Base-by-base conservation (phyloP, 2,329 filamentous ascomycete species). In the Zasmidium angulare region DNA sequence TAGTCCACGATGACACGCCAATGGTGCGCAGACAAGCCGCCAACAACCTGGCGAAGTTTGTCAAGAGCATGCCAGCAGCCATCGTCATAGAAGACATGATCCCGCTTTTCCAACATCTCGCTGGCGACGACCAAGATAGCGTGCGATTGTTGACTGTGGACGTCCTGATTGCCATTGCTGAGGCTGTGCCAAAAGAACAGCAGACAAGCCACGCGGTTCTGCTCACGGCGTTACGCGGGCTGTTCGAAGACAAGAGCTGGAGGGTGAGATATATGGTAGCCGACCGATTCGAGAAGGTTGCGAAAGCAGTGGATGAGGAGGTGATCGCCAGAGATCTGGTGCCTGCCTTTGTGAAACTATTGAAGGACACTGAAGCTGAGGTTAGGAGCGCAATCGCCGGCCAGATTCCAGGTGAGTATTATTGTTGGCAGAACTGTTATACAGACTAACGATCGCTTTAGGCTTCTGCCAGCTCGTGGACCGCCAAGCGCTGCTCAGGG, bases 241-340 rank as follows among this genome's bases (percentile, higher is more conserved):
- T 99, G 72, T 98, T 99, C 78, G 95, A 97, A 72, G 95, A 99
- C 77, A 99, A 98, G 86, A 98, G 95, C 80, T 99, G 95, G 95
- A 88, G 95, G 72, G 95, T 99, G 61, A 87, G 95, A 75, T 99
- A 98, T 78, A 99, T 99, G 95, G 95, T 99, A 69, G 95, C 95
- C 51, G 95, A 99, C 77, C 87, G 92, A 74, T 99, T 97, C 73
- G 95, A 99, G 78, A 97, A 98, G 92, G 96, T 99, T 75, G 95
- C 95, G 63, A 98, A 97, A 82, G 95, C 95, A 29, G 95, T 99
- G 53, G 93, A 98, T 72, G 93, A 98, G 69, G 95, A 99, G 78
- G 93, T 98, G 59, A 89, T 99, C 53, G 89, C 89, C 61, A 85
- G 95, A 72, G 95, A 99, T 77, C 84, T 99, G 67, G 93, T 98